A percentile compares a stretch with the other conserved stretches of the same genome.
These are phyloP conservation scores for Ceratocystis smalleyi DNA, from an alignment of 2,329 filamentous ascomycete species.

Conservation along the genomic window DNA sequence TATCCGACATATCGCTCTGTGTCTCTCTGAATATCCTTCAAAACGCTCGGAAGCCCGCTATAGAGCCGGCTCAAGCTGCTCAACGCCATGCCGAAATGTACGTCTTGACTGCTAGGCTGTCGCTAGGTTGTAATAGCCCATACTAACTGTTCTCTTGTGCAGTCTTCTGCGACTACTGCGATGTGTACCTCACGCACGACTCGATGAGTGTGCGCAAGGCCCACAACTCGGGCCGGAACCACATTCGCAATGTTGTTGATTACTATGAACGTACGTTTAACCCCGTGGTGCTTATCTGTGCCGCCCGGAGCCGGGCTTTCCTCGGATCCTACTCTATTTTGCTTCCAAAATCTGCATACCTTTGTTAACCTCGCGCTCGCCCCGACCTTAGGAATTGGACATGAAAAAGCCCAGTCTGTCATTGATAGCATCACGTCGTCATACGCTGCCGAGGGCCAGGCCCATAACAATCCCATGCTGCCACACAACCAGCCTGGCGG, in stretches of 20 bases:
- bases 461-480: slow-evolving; percentile 71
- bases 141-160: slow-evolving; percentile 17
- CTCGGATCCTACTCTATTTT: too few relatives aligned
- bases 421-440: slow-evolving; percentile 96
- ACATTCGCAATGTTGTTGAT: slow-evolving; percentile 91
- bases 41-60: slow-evolving; percentile 15
- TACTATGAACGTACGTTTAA: slow-evolving; percentile 74
- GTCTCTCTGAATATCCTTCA: slow-evolving; percentile 10
- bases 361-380: too few relatives aligned
- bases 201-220: slow-evolving; percentile 99
- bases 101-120: slow-evolving; percentile 19
- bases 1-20: neutral
- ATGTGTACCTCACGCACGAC: slow-evolving; percentile 99
- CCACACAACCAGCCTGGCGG: slow-evolving; percentile 49
- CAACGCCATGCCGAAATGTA: slow-evolving; percentile 6
- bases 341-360: too few relatives aligned
- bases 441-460: slow-evolving; percentile 86
- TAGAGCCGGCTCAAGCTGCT: neutral
- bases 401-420: slow-evolving; percentile 95
- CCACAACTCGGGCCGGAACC: slow-evolving; percentile 92
- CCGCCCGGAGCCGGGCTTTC: too few relatives aligned
- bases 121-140: neutral
- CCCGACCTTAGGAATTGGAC: slow-evolving; percentile 61
- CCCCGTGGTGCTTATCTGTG: neutral
- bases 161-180: slow-evolving; percentile 72